A percentile compares a stretch with the other conserved stretches of the same genome.
These are phyloP conservation scores for Lyophyllum shimeji DNA, from an alignment of 768 basidiomycete genomes.

Conservation along the genomic window DNA sequence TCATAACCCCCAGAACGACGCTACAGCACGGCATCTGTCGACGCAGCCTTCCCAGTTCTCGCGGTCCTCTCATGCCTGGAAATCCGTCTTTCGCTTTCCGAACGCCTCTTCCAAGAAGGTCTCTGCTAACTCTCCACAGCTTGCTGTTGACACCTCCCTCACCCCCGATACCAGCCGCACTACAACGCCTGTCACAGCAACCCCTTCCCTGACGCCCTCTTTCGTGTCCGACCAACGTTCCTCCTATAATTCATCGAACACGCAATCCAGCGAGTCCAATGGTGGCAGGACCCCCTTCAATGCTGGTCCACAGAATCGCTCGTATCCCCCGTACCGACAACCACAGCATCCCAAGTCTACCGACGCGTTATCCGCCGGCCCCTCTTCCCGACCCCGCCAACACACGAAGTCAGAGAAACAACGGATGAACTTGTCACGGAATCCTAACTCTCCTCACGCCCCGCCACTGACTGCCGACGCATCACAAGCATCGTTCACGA, in stretches of 20 bases:
- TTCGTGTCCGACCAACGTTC: constrained; percentile 61
- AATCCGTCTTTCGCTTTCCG: constrained; percentile 70
- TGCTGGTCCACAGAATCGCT: constrained; percentile 23
- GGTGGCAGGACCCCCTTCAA: constrained; percentile 29
- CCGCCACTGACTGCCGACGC: constrained; percentile 44
- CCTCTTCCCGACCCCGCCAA: constrained; percentile 30
- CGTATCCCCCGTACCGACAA: constrained; percentile 30
- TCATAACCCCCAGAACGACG: constrained; percentile 14
- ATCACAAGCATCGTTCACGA: constrained; percentile 45
- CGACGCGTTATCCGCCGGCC: constrained; percentile 38
- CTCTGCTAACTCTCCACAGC: constrained; percentile 36
- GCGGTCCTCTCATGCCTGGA: constrained; percentile 53
- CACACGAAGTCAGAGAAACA: constrained; percentile 52
- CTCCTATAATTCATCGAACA: constrained; percentile 78
- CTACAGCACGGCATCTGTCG: constrained; percentile 17
- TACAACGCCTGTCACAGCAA: constrained; percentile 37
- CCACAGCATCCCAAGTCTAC: constrained; percentile 32
- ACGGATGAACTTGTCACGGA: constrained; percentile 24
- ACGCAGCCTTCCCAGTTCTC: constrained; percentile 15
- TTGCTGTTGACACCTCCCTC: constrained; percentile 51
- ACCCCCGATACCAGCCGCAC: constrained; percentile 33
- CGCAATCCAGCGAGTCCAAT: constrained; percentile 73
- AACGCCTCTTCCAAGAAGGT: constrained; percentile 65
- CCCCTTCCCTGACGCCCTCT: constrained; percentile 57
- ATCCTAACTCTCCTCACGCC: constrained; percentile 25